Evolutionary conservation across 352 stramenopile genomes (phyloP).

Genomic region (Phytophthora ramorum): DNA sequence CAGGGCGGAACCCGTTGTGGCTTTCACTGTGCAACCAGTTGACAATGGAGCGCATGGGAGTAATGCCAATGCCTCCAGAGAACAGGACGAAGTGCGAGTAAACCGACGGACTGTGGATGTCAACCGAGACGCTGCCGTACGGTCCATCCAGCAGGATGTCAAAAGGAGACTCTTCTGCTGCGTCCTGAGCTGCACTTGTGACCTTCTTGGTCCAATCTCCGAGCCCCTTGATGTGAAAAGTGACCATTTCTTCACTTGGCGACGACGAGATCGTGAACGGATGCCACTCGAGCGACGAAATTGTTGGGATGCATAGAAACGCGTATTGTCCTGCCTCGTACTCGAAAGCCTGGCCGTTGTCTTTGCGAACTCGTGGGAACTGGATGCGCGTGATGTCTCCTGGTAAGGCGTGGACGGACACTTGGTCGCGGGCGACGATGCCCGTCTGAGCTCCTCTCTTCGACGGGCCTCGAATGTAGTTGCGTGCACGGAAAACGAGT

Average conservation of each 20-base stretch:
- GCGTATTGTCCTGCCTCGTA: constrained; percentile 34
- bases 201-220: constrained; percentile 64
- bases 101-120: constrained; percentile 4
- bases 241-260: constrained; percentile 58
- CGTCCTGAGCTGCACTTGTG: constrained; percentile 15
- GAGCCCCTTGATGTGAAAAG: constrained; percentile 57
- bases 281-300: constrained; percentile 77
- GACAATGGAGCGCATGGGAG: constrained; percentile 19
- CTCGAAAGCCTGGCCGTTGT: constrained; percentile 34
- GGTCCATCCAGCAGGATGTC: constrained; percentile 49
- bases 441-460: constrained; percentile 13
- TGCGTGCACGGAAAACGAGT: constrained; percentile 13
- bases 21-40: constrained; percentile 30
- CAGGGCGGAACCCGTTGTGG: not conserved
- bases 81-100: constrained; percentile 22
- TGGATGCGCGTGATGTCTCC: constrained; percentile 14
- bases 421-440: constrained; percentile 17
- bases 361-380: constrained; percentile 24
- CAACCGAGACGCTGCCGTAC: constrained; percentile 37
- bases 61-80: constrained; percentile 19
- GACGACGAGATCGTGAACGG: constrained; percentile 84
- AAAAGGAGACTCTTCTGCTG: constrained; percentile 5
- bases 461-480: constrained; percentile 1
- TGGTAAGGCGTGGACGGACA: not conserved
- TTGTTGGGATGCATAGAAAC: constrained; percentile 51